A percentile compares a stretch with the other conserved stretches of the same genome.
Conservation (phyloP, 1,284 basidiomycete species). For the Marasmius oreades region DNA sequence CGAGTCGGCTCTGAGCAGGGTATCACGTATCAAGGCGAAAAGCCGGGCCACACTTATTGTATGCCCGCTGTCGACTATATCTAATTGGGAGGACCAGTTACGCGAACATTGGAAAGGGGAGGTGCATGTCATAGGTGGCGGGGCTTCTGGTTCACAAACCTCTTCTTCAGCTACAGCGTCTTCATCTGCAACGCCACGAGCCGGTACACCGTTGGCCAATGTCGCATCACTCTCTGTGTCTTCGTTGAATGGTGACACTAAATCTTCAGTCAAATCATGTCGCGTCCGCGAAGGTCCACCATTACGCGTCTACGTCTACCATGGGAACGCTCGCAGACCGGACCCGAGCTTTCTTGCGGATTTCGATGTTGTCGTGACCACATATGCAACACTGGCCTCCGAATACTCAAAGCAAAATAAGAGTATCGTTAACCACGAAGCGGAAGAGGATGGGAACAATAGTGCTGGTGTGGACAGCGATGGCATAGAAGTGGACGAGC, state of each 20-base stretch:
- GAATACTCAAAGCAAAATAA: slow-evolving; percentile 91
- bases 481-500: slow-evolving; percentile 64
- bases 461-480: slow-evolving; percentile 64
- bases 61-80: slow-evolving; percentile 94
- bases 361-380: slow-evolving; percentile 97
- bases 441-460: slow-evolving; percentile 68
- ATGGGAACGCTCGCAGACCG: slow-evolving; percentile 85
- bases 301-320: slow-evolving; percentile 91
- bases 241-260: slow-evolving; percentile 26
- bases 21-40: slow-evolving; percentile 71
- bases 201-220: slow-evolving; percentile 17
- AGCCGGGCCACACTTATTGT: slow-evolving; percentile 94
- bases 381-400: slow-evolving; percentile 92
- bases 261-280: slow-evolving; percentile 31
- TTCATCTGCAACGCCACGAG: slow-evolving; percentile 20
- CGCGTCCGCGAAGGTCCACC: slow-evolving; percentile 46
- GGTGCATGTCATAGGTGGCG: slow-evolving; percentile 79
- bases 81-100: slow-evolving; percentile 99
- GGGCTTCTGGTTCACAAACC: slow-evolving; percentile 38
- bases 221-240: not conserved
- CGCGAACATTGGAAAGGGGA: slow-evolving; percentile 91
- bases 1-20: slow-evolving; percentile 65
- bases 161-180: slow-evolving; percentile 26
- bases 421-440: slow-evolving; percentile 51
- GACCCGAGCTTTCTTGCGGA: slow-evolving; percentile 85